Conservation (phyloP, 305 asterid species). For the Solanum aculeatissimum region DNA sequence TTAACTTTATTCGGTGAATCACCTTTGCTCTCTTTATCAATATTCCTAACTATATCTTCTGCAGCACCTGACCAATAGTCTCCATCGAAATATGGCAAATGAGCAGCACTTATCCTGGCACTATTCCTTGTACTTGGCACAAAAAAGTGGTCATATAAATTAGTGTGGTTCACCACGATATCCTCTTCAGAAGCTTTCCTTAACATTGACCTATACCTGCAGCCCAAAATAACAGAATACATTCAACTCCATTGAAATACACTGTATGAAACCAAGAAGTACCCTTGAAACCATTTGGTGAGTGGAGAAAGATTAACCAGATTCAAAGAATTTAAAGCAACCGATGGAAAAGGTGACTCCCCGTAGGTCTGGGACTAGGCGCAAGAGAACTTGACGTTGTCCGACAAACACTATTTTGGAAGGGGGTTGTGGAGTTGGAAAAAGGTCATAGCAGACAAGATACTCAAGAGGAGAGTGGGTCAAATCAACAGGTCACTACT, state of each 20-base stretch:
- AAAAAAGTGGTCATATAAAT: slow-evolving; percentile 48
- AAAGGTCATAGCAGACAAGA: not conserved
- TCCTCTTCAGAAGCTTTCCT: slow-evolving; percentile 45
- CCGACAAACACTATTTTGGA: not conserved
- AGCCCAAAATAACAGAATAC: not conserved
- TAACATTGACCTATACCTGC: slow-evolving; percentile 66
- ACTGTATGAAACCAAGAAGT: not conserved
- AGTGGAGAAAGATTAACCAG: not conserved
- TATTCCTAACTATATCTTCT: slow-evolving; percentile 24
- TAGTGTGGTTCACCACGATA: slow-evolving; percentile 44
- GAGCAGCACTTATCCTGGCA: slow-evolving; percentile 52
- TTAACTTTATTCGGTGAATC: slow-evolving; percentile 20
- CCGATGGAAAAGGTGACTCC: not conserved
- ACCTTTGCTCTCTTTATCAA: slow-evolving; percentile 25
- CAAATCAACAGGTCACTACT: not conserved
- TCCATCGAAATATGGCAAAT: slow-evolving; percentile 71
- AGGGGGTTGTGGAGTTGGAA: not conserved
- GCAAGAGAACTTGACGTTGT: not conserved
- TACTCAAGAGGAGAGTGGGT: not conserved
- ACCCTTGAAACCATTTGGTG: not conserved
- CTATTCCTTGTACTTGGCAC: slow-evolving; percentile 32
- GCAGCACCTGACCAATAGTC: slow-evolving; percentile 59
- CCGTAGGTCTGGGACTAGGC: not conserved
- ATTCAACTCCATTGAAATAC: not conserved
- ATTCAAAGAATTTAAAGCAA: not conserved